Percentiles rank a stretch among this genome's conserved stretches.
phyloP scores from a whole-genome alignment of 495 filamentous ascomycete species.

The Aspergillus sparsus region DNA sequence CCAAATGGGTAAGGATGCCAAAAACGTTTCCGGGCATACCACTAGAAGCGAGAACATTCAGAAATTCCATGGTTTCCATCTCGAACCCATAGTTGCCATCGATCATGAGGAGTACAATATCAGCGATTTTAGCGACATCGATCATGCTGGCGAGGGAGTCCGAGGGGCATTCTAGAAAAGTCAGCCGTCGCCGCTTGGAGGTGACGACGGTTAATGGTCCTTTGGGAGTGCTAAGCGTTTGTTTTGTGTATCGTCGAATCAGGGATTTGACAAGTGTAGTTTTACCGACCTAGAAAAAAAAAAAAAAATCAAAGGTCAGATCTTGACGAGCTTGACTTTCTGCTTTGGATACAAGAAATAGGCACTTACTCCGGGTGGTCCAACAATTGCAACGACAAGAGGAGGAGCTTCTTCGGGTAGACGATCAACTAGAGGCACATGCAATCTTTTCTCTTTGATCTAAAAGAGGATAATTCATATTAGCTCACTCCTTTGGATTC shows the following conservation, averaged over 20 bases:
- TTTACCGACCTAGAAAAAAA: constrained; percentile 55
- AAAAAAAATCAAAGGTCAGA: constrained; percentile 11
- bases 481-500: constrained; percentile 2
- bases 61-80: constrained; percentile 99
- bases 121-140: constrained; percentile 92
- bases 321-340: constrained; percentile 12
- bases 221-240: constrained; percentile 82
- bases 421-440: constrained; percentile 94
- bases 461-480: constrained; percentile 32
- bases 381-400: constrained; percentile 86
- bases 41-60: constrained; percentile 83
- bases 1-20: constrained; percentile 92
- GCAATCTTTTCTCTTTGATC: constrained; percentile 92
- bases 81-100: constrained; percentile 98
- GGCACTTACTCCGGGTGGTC: constrained; percentile 79
- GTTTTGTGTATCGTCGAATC: constrained; percentile 92
- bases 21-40: constrained; percentile 99
- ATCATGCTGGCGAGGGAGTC: constrained; percentile 92
- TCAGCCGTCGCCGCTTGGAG: constrained; percentile 86
- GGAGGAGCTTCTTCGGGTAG: constrained; percentile 95
- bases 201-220: constrained; percentile 95
- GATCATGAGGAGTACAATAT: constrained; percentile 96
- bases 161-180: constrained; percentile 94
- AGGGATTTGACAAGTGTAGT: constrained; percentile 87
- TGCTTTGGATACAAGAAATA: constrained; percentile 30